Evolutionary conservation across 345 rosid species (phyloP).

Genomic region (Garcia nutans): DNA sequence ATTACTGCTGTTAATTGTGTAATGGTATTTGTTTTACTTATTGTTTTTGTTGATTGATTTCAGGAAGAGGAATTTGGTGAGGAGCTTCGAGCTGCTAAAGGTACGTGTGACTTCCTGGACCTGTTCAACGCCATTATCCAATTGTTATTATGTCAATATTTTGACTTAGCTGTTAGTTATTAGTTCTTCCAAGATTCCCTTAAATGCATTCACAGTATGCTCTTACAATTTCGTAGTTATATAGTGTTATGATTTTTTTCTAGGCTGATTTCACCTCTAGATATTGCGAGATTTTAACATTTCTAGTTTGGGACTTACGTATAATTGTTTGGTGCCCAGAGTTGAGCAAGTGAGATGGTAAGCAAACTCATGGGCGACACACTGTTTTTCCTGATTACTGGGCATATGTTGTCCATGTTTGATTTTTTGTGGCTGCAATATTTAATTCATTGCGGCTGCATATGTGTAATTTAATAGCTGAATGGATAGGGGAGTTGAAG

Average conservation of each 20-base stretch:
- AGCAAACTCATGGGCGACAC: neutral
- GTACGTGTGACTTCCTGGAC: constrained; percentile 22
- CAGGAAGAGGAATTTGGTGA: constrained; percentile 54
- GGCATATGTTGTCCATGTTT: neutral
- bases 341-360: neutral
- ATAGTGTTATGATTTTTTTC: neutral
- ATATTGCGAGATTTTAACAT: neutral
- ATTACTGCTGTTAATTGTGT: neutral
- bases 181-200: neutral
- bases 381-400: neutral
- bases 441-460: too few species aligned
- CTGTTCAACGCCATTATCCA: neutral
- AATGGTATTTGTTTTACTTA: neutral
- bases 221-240: neutral
- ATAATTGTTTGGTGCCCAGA: neutral
- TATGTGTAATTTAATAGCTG: too few species aligned
- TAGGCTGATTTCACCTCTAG: neutral
- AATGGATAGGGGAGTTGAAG: too few species aligned
- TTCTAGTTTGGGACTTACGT: neutral
- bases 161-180: neutral
- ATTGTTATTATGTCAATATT: neutral
- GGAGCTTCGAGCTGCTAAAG: constrained; percentile 29
- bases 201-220: neutral
- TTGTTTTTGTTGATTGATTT: constrained; percentile 17
- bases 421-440: neutral